phyloP scores from a whole-genome alignment of 345 rosid genomes.

The Arabidopsis suecica region DNA sequence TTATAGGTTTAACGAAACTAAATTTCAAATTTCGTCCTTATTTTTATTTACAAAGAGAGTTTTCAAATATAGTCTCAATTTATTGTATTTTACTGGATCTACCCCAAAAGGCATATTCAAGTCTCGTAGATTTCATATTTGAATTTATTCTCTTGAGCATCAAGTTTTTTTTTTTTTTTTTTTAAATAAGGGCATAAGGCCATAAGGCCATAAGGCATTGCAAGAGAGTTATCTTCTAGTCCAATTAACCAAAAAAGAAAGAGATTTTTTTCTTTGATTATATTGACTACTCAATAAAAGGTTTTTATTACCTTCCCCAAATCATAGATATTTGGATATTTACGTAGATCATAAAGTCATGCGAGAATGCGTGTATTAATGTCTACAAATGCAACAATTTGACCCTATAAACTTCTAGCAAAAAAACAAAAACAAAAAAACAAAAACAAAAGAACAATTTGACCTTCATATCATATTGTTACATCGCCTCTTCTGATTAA shows the following conservation, averaged over 20 bases:
- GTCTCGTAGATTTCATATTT: not conserved
- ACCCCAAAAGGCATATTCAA: not conserved
- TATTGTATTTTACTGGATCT: not conserved
- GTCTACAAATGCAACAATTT: not conserved
- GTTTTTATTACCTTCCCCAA: conserved; percentile 14
- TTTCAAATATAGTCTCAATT: not conserved
- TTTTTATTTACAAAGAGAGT: not conserved
- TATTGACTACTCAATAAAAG: not conserved
- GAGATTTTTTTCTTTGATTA: not conserved
- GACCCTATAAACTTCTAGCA: too few relatives aligned
- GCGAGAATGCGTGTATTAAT: not conserved
- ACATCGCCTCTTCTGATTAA: conserved; percentile 1
- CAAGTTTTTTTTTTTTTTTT: not conserved
- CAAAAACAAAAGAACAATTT: not conserved
- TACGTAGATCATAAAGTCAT: not conserved
- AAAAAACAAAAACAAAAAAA: too few relatives aligned
- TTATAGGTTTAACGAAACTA: not conserved
- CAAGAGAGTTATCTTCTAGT: not conserved
- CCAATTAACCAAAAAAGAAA: not conserved
- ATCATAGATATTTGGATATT: conserved; percentile 17
- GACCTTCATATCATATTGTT: not conserved
- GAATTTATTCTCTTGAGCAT: not conserved
- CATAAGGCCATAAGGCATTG: not conserved
- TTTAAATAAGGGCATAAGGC: too few relatives aligned
- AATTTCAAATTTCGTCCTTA: not conserved